These are phyloP conservation scores for Hypoxylon cercidicola DNA, from an alignment of 495 filamentous ascomycete genomes.

Conservation along the genomic window DNA sequence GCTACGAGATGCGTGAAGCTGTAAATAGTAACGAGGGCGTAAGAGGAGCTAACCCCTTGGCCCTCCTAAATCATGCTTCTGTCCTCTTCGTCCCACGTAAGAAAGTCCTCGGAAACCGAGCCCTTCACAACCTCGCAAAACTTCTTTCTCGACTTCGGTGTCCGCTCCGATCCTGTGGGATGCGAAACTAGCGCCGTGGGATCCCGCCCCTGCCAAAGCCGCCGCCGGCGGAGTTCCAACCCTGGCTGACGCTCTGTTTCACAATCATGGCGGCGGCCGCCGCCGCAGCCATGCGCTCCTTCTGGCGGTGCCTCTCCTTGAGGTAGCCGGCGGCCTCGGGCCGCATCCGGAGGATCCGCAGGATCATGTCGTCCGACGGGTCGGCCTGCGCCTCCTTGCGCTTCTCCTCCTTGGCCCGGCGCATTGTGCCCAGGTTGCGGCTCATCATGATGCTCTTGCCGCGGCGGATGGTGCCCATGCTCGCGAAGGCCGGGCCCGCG, in stretches of 20 bases:
- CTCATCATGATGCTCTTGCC: constrained; percentile 96
- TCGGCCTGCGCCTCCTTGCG: constrained; percentile 94
- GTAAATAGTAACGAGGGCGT: not conserved
- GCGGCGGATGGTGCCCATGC: constrained; percentile 78
- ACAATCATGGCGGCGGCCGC: constrained; percentile 96
- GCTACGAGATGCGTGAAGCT: constrained; percentile 1
- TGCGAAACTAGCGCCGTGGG: constrained; percentile 47
- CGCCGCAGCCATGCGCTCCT: constrained; percentile 88
- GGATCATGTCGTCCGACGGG: constrained; percentile 97
- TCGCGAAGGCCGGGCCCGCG: constrained; percentile 68
- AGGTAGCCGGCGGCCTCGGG: constrained; percentile 93
- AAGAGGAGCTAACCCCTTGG: not conserved
- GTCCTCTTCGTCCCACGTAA: constrained; percentile 4
- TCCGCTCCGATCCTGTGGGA: not conserved
- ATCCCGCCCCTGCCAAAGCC: constrained; percentile 68
- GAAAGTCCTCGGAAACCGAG: constrained; percentile 34
- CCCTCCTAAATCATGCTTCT: constrained; percentile 3
- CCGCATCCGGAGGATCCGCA: constrained; percentile 94
- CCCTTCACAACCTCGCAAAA: constrained; percentile 33
- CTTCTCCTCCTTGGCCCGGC: constrained; percentile 93
- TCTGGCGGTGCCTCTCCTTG: constrained; percentile 89
- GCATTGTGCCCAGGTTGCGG: constrained; percentile 96
- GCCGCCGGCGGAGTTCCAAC: constrained; percentile 67
- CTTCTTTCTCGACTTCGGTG: constrained; percentile 27
- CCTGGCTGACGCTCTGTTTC: constrained; percentile 80